A percentile compares a stretch with the other conserved stretches of the same genome.
Conservation (phyloP, 176 grass and related monocot genomes). For the Ensete ventricosum region DNA sequence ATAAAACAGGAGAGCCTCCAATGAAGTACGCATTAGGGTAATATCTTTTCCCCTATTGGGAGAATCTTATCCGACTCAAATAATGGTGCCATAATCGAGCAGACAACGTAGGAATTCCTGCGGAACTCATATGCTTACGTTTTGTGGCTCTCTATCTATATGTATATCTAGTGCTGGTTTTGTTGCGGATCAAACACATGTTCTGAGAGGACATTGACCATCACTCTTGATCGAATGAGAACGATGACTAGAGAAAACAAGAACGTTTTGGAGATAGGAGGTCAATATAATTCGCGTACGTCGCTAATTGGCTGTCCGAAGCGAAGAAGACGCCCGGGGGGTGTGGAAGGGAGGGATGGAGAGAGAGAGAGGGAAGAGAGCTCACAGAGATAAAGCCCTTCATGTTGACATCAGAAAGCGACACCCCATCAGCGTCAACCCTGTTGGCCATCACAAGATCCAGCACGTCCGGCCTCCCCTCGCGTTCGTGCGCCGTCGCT, state of each 20-base stretch:
- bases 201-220: too few relatives aligned
- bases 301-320: background rate
- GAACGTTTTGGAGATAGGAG: too few relatives aligned
- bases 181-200: too few relatives aligned
- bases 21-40: background rate
- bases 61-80: too few relatives aligned
- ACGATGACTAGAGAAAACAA: too few relatives aligned
- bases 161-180: too few relatives aligned
- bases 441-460: constrained; percentile 14
- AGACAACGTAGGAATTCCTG: too few relatives aligned
- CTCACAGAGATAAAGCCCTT: constrained; percentile 30
- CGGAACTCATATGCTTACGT: too few relatives aligned
- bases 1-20: background rate
- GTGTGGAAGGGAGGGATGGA: background rate
- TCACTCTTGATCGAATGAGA: too few relatives aligned
- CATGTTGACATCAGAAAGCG: constrained; percentile 26
- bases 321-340: too few relatives aligned
- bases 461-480: constrained; percentile 22
- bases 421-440: constrained; percentile 2
- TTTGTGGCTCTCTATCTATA: too few relatives aligned
- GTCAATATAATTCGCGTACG: background rate
- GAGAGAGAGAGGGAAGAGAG: background rate
- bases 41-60: background rate
- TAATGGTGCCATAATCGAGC: too few relatives aligned
- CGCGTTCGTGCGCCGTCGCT: constrained; percentile 1